These are phyloP conservation scores for Aegilops longissima DNA, from an alignment of 176 grass and related monocot genomes.

Conservation along the genomic window DNA sequence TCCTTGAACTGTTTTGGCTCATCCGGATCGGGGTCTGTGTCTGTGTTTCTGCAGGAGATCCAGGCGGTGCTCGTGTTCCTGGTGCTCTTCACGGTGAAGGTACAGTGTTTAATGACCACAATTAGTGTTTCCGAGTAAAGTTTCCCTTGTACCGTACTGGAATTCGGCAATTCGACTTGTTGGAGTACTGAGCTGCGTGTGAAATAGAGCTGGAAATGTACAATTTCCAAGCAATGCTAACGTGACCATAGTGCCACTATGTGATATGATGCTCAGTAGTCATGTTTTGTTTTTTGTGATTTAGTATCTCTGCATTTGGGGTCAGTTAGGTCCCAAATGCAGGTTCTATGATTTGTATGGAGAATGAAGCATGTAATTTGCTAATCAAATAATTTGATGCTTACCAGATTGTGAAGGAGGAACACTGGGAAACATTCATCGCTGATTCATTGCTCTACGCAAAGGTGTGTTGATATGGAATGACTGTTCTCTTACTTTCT, in stretches of 20 bases:
- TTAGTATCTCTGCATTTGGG: neutral
- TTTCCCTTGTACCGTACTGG: neutral
- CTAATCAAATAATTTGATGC: slow-evolving; percentile 14
- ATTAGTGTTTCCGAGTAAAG: neutral
- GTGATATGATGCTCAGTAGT: neutral
- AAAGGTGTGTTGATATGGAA: slow-evolving; percentile 46
- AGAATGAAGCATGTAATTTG: neutral
- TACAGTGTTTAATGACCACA: slow-evolving; percentile 6
- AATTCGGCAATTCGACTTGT: neutral
- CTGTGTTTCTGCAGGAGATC: slow-evolving; percentile 65
- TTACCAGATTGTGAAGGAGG: slow-evolving; percentile 77
- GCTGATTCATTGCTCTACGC: slow-evolving; percentile 73
- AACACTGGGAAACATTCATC: slow-evolving; percentile 84
- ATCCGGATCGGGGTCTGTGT: neutral
- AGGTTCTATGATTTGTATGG: neutral
- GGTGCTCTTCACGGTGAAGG: slow-evolving; percentile 78
- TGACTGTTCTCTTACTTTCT: neutral
- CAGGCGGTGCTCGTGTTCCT: slow-evolving; percentile 80
- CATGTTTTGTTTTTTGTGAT: neutral
- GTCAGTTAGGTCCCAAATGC: neutral
- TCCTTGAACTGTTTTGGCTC: slow-evolving; percentile 5
- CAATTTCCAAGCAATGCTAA: neutral
- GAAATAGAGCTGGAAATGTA: neutral
- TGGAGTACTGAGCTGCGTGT: neutral
- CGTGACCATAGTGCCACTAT: neutral